Conservation (phyloP, 139 green algal genomes). For the Coelastrella sp. region DNA sequence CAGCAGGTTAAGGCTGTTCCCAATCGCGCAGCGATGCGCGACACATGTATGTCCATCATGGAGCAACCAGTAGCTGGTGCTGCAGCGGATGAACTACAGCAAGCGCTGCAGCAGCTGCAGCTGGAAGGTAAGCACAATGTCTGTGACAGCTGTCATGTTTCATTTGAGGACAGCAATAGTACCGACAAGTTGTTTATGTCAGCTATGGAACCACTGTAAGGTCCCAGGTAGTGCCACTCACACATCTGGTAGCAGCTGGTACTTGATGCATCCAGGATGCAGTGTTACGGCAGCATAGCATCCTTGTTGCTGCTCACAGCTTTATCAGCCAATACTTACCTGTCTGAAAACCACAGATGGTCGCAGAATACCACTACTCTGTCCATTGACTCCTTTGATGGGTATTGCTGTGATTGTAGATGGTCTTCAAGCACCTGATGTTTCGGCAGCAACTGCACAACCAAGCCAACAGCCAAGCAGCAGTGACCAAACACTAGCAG, state of each 20-base stretch:
- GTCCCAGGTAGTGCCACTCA: no score
- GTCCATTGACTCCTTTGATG: not conserved
- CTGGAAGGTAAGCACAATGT: conserved; percentile 11
- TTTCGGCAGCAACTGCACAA: not conserved
- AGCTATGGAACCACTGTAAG: not conserved
- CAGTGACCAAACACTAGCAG: not conserved
- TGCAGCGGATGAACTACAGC: not conserved
- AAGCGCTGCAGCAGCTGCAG: conserved; percentile 31
- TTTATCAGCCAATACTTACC: no score
- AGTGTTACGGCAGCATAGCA: no score
- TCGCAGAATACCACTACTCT: not conserved
- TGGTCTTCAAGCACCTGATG: not conserved
- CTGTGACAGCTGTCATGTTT: not conserved
- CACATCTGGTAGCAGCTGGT: no score
- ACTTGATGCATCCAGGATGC: no score
- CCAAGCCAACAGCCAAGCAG: no score
- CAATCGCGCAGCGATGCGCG: not conserved
- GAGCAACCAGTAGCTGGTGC: not conserved
- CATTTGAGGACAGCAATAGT: not conserved
- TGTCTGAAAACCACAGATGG: not conserved
- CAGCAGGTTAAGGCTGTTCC: conserved; percentile 18
- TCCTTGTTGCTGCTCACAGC: no score
- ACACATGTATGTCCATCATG: conserved; percentile 24
- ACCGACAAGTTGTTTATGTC: not conserved
- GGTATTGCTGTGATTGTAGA: not conserved